Base-by-base conservation (phyloP, 108 stramenopile genomes). In the Stephanodiscus minutulus region DNA sequence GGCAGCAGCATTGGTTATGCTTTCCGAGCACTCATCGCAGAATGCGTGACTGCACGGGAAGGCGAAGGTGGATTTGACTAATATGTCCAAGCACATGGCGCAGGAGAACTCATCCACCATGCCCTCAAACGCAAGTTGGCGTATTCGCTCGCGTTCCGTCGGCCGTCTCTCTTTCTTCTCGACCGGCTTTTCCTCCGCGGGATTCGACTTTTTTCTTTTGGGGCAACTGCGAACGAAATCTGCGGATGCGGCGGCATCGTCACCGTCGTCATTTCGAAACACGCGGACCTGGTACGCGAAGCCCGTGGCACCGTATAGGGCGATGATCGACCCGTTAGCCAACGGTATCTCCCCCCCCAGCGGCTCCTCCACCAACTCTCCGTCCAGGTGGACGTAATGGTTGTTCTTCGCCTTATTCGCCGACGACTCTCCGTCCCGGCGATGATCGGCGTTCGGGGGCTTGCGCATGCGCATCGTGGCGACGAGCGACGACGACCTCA, bases 11-110 rank as follows among this genome's bases (percentile, higher is more conserved):
- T 41, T 24, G 13, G 24, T 18, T 25, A 68, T 33, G 0, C 28
- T 13, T 2, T 20, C 52, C 1, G 74, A 47, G 74, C 74, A 76
- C 47, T 68, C 43, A 15, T 43, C 54, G 22, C 74, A 76, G 53
- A 76, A 76, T 12, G 74, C 67, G 49, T 69, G 76, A 54, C 54
- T 43, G 60, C 68, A 76, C 1, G 76, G 76, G 43, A 24, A 60
- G 20, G 76, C 76, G 37, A 76, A 76, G 3, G 76, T 76, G 0
- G 68, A 69, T 36, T 64, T 46, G n/a, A 76, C 67, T 1, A 76
- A 24, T 21, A 76, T 63, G n/a, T 76, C 76, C 68, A 76, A 56
- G 55, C 76, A 76, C 68, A 76, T 46, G 8, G 76, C 61, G 55
- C 76, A 69, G 2, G 67, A 57, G 39, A 44, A 52, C 20, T 76